These are phyloP conservation scores for Volvox africanus DNA, from an alignment of 139 green algal species.

Conservation along the genomic window DNA sequence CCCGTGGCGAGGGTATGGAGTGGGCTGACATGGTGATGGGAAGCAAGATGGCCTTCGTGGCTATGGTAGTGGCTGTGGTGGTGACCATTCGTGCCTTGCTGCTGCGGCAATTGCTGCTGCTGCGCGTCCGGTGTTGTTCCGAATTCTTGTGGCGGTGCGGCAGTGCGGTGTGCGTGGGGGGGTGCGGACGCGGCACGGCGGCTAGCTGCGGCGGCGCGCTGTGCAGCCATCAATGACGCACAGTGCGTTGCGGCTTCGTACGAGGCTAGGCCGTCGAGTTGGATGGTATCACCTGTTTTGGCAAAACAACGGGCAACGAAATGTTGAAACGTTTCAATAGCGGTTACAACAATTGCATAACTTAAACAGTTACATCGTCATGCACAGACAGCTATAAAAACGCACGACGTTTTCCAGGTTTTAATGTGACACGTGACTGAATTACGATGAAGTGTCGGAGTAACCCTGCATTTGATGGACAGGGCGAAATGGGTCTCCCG, in stretches of 20 bases:
- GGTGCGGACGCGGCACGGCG: slow-evolving; percentile 13
- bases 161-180: not conserved
- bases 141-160: not conserved
- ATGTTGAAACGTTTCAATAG: too few species aligned
- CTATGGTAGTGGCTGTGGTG: not conserved
- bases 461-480: too few species aligned
- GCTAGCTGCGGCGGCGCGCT: slow-evolving; percentile 26
- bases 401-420: too few species aligned
- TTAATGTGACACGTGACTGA: too few species aligned
- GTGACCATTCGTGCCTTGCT: not conserved
- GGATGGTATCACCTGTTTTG: slow-evolving; percentile 48
- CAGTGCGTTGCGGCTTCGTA: slow-evolving; percentile 65
- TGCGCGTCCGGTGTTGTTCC: not conserved
- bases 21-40: not conserved
- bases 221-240: slow-evolving; percentile 60
- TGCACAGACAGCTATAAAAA: too few species aligned
- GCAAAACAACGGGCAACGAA: too few species aligned
- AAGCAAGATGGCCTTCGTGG: not conserved
- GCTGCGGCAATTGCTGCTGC: not conserved
- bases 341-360: too few species aligned
- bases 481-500: too few species aligned
- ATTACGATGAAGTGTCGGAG: too few species aligned
- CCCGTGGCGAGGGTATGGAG: not conserved
- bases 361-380: too few species aligned
- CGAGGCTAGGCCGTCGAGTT: slow-evolving; percentile 60